phyloP scores from a whole-genome alignment of 192 early-diverging fungal species.

The Gamsiella multidivaricata region DNA sequence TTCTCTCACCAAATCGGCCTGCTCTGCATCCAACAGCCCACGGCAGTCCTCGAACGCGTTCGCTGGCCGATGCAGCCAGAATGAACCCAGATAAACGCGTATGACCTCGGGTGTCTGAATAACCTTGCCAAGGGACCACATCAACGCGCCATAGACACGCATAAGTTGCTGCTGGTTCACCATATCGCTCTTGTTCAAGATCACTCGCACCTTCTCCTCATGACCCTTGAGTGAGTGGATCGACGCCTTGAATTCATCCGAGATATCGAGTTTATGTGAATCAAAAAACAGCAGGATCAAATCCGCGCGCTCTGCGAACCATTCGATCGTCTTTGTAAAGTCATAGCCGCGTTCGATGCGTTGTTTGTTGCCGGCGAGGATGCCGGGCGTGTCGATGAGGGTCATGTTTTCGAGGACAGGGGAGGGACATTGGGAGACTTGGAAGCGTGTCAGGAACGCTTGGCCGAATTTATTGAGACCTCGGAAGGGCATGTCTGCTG shows the following conservation, averaged over 20 bases:
- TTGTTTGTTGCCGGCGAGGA: constrained; percentile 89
- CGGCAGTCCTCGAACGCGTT: constrained; percentile 78
- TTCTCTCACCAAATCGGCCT: constrained; percentile 80
- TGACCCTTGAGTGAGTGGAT: constrained; percentile 83
- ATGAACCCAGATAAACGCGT: constrained; percentile 85
- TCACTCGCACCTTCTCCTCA: constrained; percentile 87
- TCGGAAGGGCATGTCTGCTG: constrained; percentile 83
- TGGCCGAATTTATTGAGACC: constrained; percentile 85
- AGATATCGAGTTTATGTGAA: constrained; percentile 90
- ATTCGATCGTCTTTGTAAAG: constrained; percentile 82
- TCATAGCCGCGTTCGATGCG: constrained; percentile 84
- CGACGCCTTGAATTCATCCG: constrained; percentile 87
- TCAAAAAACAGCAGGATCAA: constrained; percentile 90
- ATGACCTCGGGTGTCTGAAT: constrained; percentile 90
- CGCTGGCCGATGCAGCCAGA: constrained; percentile 79
- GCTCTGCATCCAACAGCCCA: constrained; percentile 76
- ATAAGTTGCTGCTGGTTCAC: constrained; percentile 88
- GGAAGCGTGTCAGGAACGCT: constrained; percentile 84
- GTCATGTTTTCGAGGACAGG: constrained; percentile 84
- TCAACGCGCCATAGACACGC: constrained; percentile 91
- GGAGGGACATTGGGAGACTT: constrained; percentile 83
- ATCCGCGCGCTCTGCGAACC: constrained; percentile 89
- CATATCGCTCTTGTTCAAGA: constrained; percentile 92
- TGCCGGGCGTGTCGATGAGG: constrained; percentile 92
- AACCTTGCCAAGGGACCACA: constrained; percentile 93